These are phyloP conservation scores for Trebouxiophyceae sp. DNA, from an alignment of 163 green algal species.

Conservation along the genomic window DNA sequence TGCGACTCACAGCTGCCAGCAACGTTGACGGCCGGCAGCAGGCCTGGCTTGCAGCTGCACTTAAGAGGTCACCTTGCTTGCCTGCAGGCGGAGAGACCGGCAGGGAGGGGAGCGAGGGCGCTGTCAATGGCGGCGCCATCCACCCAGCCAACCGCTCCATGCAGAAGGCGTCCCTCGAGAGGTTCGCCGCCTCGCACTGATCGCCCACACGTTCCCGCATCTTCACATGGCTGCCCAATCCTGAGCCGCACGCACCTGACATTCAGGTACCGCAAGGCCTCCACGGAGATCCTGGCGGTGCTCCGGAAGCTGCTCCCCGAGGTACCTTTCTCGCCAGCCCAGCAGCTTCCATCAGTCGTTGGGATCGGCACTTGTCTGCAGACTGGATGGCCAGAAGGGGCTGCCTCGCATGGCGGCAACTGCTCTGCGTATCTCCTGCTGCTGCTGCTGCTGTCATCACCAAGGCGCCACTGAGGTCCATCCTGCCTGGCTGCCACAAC, in stretches of 20 bases:
- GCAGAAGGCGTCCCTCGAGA: slow-evolving; percentile 80
- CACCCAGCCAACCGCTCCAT: slow-evolving; percentile 14
- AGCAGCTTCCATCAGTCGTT: no score
- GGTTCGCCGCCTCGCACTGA: slow-evolving; percentile 66
- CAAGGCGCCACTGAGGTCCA: no score
- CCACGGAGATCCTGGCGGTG: slow-evolving; percentile 58
- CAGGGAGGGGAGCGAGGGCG: background rate
- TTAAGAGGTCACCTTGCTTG: slow-evolving; percentile 4
- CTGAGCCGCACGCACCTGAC: no score
- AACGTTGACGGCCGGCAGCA: background rate
- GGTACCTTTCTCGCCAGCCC: no score
- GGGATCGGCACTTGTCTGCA: no score
- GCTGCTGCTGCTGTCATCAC: no score
- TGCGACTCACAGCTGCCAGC: background rate
- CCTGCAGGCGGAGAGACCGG: background rate
- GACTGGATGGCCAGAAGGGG: no score
- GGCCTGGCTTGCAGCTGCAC: background rate
- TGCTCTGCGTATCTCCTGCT: no score
- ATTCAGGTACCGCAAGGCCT: slow-evolving; percentile 29
- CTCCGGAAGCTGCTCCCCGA: slow-evolving; percentile 32
- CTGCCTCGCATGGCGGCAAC: no score
- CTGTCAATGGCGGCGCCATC: background rate
- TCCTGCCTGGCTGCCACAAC: no score
- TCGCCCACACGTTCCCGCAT: slow-evolving; percentile 7
- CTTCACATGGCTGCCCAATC: no score